These are phyloP conservation scores for Erysimum cheiri DNA, from an alignment of 441 rosid species.

Conservation along the genomic window DNA sequence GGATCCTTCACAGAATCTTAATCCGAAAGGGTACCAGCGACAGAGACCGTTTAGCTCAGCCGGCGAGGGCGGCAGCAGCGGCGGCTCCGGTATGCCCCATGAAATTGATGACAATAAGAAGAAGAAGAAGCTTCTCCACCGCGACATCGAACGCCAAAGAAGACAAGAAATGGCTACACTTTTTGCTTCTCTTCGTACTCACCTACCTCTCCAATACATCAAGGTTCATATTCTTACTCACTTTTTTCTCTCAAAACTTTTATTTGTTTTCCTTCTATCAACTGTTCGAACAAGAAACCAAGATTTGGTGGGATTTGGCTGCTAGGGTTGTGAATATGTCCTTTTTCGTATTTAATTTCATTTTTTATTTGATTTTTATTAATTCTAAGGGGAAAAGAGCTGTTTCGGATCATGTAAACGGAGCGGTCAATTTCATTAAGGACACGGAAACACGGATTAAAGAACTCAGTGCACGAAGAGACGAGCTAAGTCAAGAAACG, in stretches of 20 bases:
- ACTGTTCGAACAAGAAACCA: conserved; percentile 10
- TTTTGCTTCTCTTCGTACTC: conserved; percentile 66
- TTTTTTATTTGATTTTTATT: neutral
- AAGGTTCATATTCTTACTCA: conserved; percentile 52
- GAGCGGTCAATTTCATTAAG: conserved; percentile 71
- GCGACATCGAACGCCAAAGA: conserved; percentile 78
- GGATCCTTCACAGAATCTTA: conserved; percentile 41
- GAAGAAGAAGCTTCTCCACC: conserved; percentile 67
- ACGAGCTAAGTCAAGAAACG: conserved; percentile 49
- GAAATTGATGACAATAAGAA: conserved; percentile 34
- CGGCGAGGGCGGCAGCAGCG: conserved; percentile 31
- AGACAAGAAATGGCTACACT: conserved; percentile 85
- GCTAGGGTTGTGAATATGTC: conserved; percentile 36
- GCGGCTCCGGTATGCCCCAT: conserved; percentile 31
- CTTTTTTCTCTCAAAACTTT: neutral
- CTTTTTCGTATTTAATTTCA: neutral
- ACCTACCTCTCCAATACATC: conserved; percentile 76
- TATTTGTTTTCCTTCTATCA: neutral
- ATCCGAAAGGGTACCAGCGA: conserved; percentile 33
- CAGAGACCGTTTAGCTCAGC: conserved; percentile 36
- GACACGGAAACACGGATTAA: conserved; percentile 53
- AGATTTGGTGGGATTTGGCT: conserved; percentile 35
- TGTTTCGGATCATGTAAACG: conserved; percentile 78
- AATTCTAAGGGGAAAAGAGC: conserved; percentile 88
- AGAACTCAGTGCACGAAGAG: conserved; percentile 56